phyloP scores from a whole-genome alignment of 768 basidiomycete species.

The Russula earlei region DNA sequence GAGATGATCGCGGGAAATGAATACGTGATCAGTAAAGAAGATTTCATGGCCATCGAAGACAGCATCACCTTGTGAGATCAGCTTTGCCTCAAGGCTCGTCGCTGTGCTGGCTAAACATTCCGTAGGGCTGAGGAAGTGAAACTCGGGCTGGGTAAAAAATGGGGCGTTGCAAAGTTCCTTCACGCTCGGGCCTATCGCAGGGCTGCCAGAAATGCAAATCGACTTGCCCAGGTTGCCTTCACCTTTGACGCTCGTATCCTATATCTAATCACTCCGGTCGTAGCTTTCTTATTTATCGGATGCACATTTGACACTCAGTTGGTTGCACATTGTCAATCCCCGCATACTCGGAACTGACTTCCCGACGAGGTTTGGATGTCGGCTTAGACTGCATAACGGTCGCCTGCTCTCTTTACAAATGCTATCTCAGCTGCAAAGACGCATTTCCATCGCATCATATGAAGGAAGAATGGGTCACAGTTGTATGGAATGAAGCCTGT shows the following conservation, averaged over 20 bases:
- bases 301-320: background rate
- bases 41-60: background rate
- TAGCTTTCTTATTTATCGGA: background rate
- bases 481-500: background rate
- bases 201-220: background rate
- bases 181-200: background rate
- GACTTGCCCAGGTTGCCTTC: background rate
- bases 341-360: background rate
- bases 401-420: background rate
- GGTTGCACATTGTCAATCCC: background rate
- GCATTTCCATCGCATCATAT: background rate
- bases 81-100: background rate
- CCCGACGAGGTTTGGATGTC: too few relatives aligned
- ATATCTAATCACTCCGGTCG: background rate
- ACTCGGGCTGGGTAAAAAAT: background rate
- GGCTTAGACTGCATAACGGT: background rate
- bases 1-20: background rate
- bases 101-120: background rate
- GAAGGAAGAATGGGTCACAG: background rate
- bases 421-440: background rate
- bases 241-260: background rate
- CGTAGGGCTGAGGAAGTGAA: background rate
- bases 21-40: background rate
- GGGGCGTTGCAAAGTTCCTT: background rate
- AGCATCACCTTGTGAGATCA: background rate